Base-by-base conservation (phyloP, 2,329 filamentous ascomycete genomes). In the Hypoxylon sp. region DNA sequence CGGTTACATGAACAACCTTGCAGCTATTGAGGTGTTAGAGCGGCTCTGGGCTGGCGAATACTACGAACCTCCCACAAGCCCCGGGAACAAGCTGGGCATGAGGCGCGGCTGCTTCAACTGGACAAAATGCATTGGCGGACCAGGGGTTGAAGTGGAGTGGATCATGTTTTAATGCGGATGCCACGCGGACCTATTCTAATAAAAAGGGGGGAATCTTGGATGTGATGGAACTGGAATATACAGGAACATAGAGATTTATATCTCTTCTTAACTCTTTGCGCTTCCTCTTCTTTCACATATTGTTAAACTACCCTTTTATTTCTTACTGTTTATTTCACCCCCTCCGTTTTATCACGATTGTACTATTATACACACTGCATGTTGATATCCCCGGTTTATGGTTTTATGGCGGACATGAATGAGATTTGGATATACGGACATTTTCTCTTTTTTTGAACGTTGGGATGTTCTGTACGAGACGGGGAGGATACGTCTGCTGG, bases 1-100 rank as follows among this genome's bases (percentile, higher is more conserved):
- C 59, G 94, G 94, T 0, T 98, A 98, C 81, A 93, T 94, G 85
- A 98, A 97, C 81, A 98, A 97, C 78, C 86, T 97, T 44, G 92
- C 92, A 5, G 94, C 92, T 6, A 85, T 98, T 26, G 92, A 96
- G 75, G 89, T 97, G 3, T 81, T 98, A 46, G 94, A 98, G 83
- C 90, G 90, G 74, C 87, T 97, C 14, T 98, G 95, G 94, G 84
- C 85, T 11, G 86, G 85, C 54, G 86, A 89, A 54, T 80, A 80
- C 64, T 81, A 81, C 47, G 79, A 81, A 29, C 78, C 80, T 57
- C 74, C 76, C 52, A 71, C 76, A 19, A 79, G 75, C 54, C 76
- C 78, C 19, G 78, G 74, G 17, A 71, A 71, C 63, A 80, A 80
- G 74, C 75, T 81, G 55, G 79, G 78, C 55, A 66, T 77, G 61